phyloP scores from a whole-genome alignment of 345 rosid species.

The Pseudoturritis turrita region DNA sequence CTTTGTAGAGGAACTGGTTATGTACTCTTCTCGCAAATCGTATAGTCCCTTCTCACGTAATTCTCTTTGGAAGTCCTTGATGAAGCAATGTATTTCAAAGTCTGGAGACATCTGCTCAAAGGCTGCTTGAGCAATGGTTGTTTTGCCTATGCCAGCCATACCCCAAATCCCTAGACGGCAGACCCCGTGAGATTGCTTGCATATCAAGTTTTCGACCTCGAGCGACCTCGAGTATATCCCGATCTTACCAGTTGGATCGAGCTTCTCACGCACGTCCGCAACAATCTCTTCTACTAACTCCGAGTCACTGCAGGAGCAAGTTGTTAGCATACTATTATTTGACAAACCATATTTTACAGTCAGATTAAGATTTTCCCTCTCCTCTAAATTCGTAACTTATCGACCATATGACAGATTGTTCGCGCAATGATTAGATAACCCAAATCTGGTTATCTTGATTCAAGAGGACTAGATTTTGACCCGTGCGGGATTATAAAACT shows the following conservation, averaged over 20 bases:
- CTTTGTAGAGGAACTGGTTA: too few species aligned
- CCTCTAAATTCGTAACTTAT: too few species aligned
- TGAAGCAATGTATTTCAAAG: neutral
- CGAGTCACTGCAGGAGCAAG: conserved; percentile 5
- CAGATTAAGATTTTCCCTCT: too few species aligned
- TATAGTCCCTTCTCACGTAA: neutral
- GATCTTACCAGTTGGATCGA: neutral
- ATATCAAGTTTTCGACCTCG: neutral
- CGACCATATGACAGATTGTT: too few species aligned
- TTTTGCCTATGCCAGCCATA: conserved; percentile 20
- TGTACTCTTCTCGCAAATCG: neutral
- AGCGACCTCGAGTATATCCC: neutral
- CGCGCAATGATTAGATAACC: too few species aligned
- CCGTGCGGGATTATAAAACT: too few species aligned
- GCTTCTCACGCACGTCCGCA: neutral
- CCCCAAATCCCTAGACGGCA: conserved; percentile 9
- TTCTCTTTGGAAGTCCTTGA: neutral
- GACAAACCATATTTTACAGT: too few species aligned
- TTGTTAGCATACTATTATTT: too few species aligned
- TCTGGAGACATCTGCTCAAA: neutral
- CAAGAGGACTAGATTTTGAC: too few species aligned
- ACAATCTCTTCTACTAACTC: conserved; percentile 10
- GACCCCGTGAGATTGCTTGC: neutral
- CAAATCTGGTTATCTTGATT: too few species aligned
- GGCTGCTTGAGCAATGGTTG: neutral